Conservation (phyloP, 805 yeast species). For the Tetrapisispora namnaoensis region DNA sequence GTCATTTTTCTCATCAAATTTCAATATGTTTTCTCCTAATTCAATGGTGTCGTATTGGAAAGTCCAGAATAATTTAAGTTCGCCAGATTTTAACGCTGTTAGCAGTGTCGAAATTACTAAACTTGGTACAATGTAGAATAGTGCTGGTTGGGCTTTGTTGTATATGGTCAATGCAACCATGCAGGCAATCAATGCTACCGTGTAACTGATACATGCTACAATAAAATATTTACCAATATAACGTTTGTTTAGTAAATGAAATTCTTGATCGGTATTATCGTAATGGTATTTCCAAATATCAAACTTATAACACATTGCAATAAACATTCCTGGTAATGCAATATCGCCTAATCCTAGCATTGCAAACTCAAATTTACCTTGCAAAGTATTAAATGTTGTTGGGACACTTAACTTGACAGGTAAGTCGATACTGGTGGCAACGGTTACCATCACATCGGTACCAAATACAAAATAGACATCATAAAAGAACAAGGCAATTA, state of each 20-base stretch:
- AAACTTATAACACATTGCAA: conserved; percentile 42
- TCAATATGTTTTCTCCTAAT: conserved; percentile 5
- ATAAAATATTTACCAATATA: conserved; percentile 38
- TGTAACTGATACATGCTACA: conserved; percentile 39
- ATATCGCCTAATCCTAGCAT: conserved; percentile 57
- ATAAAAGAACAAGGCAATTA: conserved; percentile 45
- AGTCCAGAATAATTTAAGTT: conserved; percentile 33
- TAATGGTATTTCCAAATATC: conserved; percentile 37
- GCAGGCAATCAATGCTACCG: conserved; percentile 37
- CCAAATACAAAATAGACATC: conserved; percentile 62
- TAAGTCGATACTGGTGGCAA: conserved; percentile 44
- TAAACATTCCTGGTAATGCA: conserved; percentile 46
- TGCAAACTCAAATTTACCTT: conserved; percentile 21
- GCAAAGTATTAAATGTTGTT: conserved; percentile 7
- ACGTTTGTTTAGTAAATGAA: conserved; percentile 30
- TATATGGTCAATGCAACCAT: conserved; percentile 31
- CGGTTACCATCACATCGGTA: conserved; percentile 51
- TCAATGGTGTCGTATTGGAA: conserved; percentile 25
- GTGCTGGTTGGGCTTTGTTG: conserved; percentile 54
- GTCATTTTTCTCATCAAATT: conserved; percentile 13
- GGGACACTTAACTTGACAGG: conserved; percentile 33
- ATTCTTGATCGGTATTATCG: conserved; percentile 23
- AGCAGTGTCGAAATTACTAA: conserved; percentile 28
- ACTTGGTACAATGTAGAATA: conserved; percentile 52
- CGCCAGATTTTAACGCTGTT: conserved; percentile 34